A percentile compares a stretch with the other conserved stretches of the same genome.
phyloP scores from a whole-genome alignment of 2,329 filamentous ascomycete species.

The Fusarium mundagurra region DNA sequence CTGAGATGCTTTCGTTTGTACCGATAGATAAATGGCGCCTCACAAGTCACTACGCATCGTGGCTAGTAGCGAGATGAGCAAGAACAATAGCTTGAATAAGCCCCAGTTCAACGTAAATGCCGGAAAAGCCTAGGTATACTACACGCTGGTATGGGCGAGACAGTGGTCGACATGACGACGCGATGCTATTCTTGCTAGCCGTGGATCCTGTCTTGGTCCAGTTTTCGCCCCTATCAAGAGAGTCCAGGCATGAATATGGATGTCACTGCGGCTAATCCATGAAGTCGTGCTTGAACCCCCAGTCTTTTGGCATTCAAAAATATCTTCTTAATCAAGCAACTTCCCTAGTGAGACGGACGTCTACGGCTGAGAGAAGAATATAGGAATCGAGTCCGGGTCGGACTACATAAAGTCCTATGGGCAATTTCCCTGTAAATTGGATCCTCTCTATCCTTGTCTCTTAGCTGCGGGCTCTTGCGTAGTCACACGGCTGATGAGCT shows the following conservation, averaged over 20 bases:
- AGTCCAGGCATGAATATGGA: neutral
- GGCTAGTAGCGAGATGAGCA: conserved; percentile 8
- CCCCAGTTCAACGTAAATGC: conserved; percentile 9
- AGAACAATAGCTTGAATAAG: neutral
- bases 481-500: conserved; percentile 30
- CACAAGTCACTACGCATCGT: neutral
- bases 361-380: neutral
- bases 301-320: neutral
- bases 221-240: conserved; percentile 17
- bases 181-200: conserved; percentile 13
- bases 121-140: neutral
- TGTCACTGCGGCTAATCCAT: neutral
- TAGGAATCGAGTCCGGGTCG: neutral
- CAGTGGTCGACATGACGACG: conserved; percentile 26
- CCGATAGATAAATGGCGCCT: conserved; percentile 5
- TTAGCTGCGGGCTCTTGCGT: conserved; percentile 13
- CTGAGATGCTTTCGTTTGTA: conserved; percentile 1
- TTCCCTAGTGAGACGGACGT: neutral
- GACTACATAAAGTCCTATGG: conserved; percentile 8
- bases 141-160: conserved; percentile 7
- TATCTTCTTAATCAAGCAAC: neutral
- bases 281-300: neutral
- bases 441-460: conserved; percentile 5
- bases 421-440: conserved; percentile 36
- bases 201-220: conserved; percentile 15